Conservation (phyloP, 257 asterid genomes). For the Capsicum chinense region DNA sequence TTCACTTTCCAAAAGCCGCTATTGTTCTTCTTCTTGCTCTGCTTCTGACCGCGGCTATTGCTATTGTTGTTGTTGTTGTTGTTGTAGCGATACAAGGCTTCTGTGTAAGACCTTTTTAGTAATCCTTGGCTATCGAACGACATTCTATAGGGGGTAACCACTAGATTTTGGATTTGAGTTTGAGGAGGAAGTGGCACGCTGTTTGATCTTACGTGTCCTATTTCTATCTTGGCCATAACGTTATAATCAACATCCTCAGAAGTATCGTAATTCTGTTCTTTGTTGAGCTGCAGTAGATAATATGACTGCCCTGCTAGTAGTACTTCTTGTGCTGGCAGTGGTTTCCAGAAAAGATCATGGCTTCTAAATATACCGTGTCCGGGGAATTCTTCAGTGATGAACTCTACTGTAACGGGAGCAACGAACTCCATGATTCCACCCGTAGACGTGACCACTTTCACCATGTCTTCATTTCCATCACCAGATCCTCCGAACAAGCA, state of each 20-base stretch:
- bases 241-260: neutral
- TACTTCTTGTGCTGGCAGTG: constrained; percentile 59
- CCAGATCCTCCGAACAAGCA: constrained; percentile 71
- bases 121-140: constrained; percentile 63
- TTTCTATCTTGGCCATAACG: constrained; percentile 22
- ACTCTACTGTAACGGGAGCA: constrained; percentile 63
- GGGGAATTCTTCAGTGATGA: constrained; percentile 78
- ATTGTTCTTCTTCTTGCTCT: neutral
- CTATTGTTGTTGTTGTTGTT: neutral
- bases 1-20: constrained; percentile 82
- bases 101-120: constrained; percentile 33
- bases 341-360: constrained; percentile 84
- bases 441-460: constrained; percentile 60
- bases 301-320: constrained; percentile 70
- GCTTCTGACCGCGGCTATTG: neutral
- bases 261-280: neutral
- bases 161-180: constrained; percentile 28
- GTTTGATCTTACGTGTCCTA: constrained; percentile 68
- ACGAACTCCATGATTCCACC: constrained; percentile 85
- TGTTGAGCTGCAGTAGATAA: constrained; percentile 66
- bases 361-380: constrained; percentile 79
- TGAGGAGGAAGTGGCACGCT: constrained; percentile 50
- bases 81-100: neutral
- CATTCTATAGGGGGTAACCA: constrained; percentile 68
- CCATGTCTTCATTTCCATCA: constrained; percentile 40